Evolutionary conservation across 2,329 filamentous ascomycete genomes (phyloP).

Genomic region (Pseudogymnoascus sp.): DNA sequence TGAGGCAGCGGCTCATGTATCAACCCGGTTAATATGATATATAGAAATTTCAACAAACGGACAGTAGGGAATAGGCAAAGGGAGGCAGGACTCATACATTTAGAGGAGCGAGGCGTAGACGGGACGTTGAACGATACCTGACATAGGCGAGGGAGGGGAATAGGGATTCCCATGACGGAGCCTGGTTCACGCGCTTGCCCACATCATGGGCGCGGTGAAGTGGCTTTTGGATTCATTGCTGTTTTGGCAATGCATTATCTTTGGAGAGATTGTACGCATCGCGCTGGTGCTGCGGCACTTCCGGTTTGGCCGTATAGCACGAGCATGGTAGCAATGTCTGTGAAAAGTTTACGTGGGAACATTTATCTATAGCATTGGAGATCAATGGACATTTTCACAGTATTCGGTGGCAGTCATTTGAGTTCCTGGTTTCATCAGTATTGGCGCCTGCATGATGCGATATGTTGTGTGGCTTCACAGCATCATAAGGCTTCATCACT

Average conservation of each 20-base stretch:
- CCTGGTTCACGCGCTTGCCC: neutral
- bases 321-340: slow-evolving; percentile 1
- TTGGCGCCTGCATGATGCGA: neutral
- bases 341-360: neutral
- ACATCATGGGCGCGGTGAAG: neutral
- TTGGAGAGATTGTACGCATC: neutral
- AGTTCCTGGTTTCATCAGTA: neutral
- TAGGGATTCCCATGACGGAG: neutral
- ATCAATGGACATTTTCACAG: slow-evolving; percentile 3
- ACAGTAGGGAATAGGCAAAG: neutral
- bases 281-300: neutral
- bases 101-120: slow-evolving; percentile 5
- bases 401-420: neutral
- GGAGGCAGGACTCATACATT: slow-evolving; percentile 1
- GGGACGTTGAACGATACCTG: neutral
- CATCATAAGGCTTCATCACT: neutral
- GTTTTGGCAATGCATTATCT: neutral
- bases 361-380: neutral
- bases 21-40: slow-evolving; percentile 1
- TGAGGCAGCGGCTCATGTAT: slow-evolving; percentile 10
- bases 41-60: slow-evolving; percentile 1
- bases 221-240: neutral
- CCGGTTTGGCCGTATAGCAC: neutral
- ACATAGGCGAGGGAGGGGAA: neutral
- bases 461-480: neutral